Conservation (phyloP, 148 eudicot genomes). For the Nepenthes gracilis region DNA sequence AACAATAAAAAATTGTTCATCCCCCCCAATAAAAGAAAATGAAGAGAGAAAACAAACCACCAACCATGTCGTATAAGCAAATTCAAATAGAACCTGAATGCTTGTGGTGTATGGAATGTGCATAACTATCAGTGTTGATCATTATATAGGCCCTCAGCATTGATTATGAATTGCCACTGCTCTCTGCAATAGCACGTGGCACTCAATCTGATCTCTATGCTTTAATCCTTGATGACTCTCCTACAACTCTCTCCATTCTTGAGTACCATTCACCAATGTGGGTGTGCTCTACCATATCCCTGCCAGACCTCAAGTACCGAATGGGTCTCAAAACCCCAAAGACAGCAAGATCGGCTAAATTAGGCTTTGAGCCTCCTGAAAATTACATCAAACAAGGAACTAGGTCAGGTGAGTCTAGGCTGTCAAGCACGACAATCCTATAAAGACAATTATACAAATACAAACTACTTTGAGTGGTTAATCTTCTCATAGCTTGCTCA, state of each 20-base stretch:
- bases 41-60: too few species aligned
- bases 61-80: too few species aligned
- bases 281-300: slow-evolving; percentile 87
- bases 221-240: slow-evolving; percentile 34
- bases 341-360: slow-evolving; percentile 85
- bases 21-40: too few species aligned
- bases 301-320: slow-evolving; percentile 73
- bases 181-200: too few species aligned
- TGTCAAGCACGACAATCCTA: not conserved
- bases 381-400: not conserved
- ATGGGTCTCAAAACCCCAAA: slow-evolving; percentile 92
- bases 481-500: not conserved
- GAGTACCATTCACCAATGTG: slow-evolving; percentile 79
- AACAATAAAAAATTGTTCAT: too few species aligned
- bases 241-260: slow-evolving; percentile 65
- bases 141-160: too few species aligned
- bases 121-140: too few species aligned
- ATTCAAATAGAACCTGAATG: too few species aligned
- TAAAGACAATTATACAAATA: not conserved
- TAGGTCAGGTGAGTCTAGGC: not conserved
- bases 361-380: slow-evolving; percentile 73
- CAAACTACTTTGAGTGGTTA: not conserved
- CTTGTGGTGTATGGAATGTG: too few species aligned
- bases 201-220: slow-evolving; percentile 9
- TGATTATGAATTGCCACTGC: too few species aligned